Conservation (phyloP, 2,329 filamentous ascomycete genomes). For the Diaporthe ampelina region DNA sequence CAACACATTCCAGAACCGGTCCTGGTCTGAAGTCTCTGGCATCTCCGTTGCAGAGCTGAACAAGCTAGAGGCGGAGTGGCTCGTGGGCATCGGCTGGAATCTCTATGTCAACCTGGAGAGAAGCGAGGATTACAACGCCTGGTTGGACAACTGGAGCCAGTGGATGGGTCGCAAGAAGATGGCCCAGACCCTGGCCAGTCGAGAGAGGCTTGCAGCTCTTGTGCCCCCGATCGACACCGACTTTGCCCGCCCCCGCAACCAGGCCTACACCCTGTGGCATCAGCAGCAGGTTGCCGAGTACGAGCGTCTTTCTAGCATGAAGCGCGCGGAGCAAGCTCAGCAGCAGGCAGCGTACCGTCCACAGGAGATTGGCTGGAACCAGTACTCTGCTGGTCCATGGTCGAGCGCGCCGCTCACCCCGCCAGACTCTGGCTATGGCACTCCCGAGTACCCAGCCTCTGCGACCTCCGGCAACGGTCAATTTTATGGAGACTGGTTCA, state of each 20-base stretch:
- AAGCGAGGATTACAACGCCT: constrained; percentile 78
- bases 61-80: constrained; percentile 88
- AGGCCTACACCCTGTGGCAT: constrained; percentile 61
- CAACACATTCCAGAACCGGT: constrained; percentile 97
- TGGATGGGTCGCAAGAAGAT: constrained; percentile 70
- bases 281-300: constrained; percentile 70
- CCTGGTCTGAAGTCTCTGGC: constrained; percentile 95
- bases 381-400: constrained; percentile 58
- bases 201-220: constrained; percentile 64
- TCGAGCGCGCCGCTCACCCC: constrained; percentile 63
- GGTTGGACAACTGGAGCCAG: constrained; percentile 72
- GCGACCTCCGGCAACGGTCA: constrained; percentile 67
- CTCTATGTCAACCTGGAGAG: constrained; percentile 88
- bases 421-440: constrained; percentile 73
- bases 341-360: constrained; percentile 54
- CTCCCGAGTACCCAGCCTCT: constrained; percentile 70
- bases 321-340: constrained; percentile 51
- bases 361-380: constrained; percentile 61
- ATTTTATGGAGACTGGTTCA: constrained; percentile 70
- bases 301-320: constrained; percentile 59
- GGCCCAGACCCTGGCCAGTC: constrained; percentile 61
- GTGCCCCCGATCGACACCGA: constrained; percentile 64
- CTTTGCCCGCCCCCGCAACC: constrained; percentile 50
- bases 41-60: constrained; percentile 89
- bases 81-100: constrained; percentile 84